A percentile compares a stretch with the other conserved stretches of the same genome.
Conservation (phyloP, 2,329 filamentous ascomycete genomes). For the Penicillium sp. region DNA sequence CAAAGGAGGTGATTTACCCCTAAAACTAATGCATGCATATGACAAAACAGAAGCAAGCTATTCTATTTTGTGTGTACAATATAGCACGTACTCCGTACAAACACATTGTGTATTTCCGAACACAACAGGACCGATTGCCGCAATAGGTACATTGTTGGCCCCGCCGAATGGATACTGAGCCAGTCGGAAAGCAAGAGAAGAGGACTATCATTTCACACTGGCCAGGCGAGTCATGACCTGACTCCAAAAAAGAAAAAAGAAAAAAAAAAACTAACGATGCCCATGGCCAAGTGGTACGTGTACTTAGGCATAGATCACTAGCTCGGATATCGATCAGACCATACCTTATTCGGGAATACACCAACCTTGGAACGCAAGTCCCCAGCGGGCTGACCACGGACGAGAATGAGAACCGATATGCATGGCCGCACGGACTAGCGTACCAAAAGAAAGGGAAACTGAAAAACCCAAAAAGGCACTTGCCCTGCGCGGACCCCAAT, state of each 20-base stretch:
- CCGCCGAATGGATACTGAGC: background rate
- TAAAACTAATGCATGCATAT: background rate
- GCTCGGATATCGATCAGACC: slow-evolving; percentile 14
- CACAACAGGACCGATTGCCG: background rate
- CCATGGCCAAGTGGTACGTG: slow-evolving; percentile 4
- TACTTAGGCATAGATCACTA: slow-evolving; percentile 1
- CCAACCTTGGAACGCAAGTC: too few relatives aligned
- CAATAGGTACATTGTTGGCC: background rate
- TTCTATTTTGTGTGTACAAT: background rate
- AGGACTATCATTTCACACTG: background rate
- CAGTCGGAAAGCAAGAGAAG: slow-evolving; percentile 4
- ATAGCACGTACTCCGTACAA: background rate
- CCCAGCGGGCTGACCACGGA: background rate
- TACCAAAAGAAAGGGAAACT: background rate
- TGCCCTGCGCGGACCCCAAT: background rate
- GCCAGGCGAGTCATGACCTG: background rate
- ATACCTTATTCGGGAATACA: slow-evolving; percentile 3
- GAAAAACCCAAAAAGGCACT: background rate
- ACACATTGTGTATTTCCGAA: background rate
- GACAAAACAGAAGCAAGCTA: background rate
- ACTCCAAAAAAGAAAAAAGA: background rate
- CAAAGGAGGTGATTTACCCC: background rate
- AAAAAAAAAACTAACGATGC: background rate
- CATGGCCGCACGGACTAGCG: slow-evolving; percentile 7
- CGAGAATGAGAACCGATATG: background rate